Evolutionary conservation across 331 rosid species (phyloP), one percentile per base, ranked within the genome.

Genomic region (Arachis monticola): DNA sequence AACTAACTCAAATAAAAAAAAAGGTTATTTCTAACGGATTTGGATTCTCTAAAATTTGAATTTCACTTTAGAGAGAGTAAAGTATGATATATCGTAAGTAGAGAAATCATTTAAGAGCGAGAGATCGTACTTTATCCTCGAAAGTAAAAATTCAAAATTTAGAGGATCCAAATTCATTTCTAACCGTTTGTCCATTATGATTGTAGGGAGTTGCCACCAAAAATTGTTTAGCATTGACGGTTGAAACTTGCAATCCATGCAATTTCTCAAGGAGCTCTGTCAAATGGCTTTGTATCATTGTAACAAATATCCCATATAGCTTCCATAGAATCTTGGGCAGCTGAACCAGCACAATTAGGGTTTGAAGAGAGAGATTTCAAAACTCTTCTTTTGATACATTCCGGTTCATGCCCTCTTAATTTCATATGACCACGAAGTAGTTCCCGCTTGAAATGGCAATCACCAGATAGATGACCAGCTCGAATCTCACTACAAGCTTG

Each of bases 401-500:
- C 97, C 76, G 85, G 90, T 81, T 83, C 93, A 61, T 89, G 96
- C 75, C 93, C 96, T 68, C 89, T 85, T 44, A 89, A 7, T 75
- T 83, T 92, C 70, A 83, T n/a, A 59, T 59, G 76, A 79, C 96
- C 96, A 52, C 91, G 82, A 53, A 92, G 75, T 17, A 92, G 70
- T 81, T 92, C 97, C 67, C 93, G 82, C 67, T 92, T 89, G 69
- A 71, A 92, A 84, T 89, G 97, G 57, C 97, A 92, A 79, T 89
- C 91, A 63, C 97, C 97, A 45, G 93, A 89, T 32, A 92, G 79
- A 86, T 92, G 96, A 69, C 79, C 85, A 57, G 97, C 91, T 46
- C 97, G 87, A 64, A 92, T 86, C 97, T 92, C 91, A 11, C 91
- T 86, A 70, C 97, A 92, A 81, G 97, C 96, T 70, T 81, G 89